A percentile compares a stretch with the other conserved stretches of the same genome.
phyloP scores from a whole-genome alignment of 169 alveolate species.

The Babesia divergens region DNA sequence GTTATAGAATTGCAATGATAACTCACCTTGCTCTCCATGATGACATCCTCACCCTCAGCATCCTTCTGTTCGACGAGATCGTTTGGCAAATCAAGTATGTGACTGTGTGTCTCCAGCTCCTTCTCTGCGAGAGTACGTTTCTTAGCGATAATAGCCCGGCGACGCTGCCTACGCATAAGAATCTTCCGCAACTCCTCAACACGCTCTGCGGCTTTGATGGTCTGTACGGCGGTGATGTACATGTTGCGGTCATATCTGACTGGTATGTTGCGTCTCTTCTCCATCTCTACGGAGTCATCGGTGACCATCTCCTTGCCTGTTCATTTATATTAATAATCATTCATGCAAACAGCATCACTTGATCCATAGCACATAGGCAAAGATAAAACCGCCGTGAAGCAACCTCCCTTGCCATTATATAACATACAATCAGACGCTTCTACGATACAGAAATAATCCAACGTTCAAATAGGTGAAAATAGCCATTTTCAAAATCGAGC shows the following conservation, averaged over 20 bases:
- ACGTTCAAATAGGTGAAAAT: too few relatives aligned
- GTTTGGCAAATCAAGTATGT: constrained; percentile 28
- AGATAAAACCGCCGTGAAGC: not conserved
- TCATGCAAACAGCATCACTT: not conserved
- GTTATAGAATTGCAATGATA: not conserved
- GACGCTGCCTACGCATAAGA: constrained; percentile 24
- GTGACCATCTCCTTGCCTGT: constrained; percentile 92
- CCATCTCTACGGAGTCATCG: constrained; percentile 95
- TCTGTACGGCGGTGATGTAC: constrained; percentile 92
- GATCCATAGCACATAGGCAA: not conserved
- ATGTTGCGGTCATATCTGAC: constrained; percentile 92
- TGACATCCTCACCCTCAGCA: constrained; percentile 5
- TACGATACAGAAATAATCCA: not conserved
- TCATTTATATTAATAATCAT: not conserved
- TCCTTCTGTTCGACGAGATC: not conserved
- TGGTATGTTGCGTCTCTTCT: constrained; percentile 94
- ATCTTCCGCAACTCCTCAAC: constrained; percentile 88
- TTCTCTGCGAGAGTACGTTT: constrained; percentile 44
- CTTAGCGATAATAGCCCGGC: constrained; percentile 42
- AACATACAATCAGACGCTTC: too few relatives aligned
- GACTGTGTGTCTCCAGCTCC: constrained; percentile 57
- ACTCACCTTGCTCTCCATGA: constrained; percentile 19
- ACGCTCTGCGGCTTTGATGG: constrained; percentile 91
- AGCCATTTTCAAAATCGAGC: not conserved
- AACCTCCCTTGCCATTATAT: too few relatives aligned